Base-by-base conservation (phyloP, 768 basidiomycete species). In the Tephrocybe sp. region DNA sequence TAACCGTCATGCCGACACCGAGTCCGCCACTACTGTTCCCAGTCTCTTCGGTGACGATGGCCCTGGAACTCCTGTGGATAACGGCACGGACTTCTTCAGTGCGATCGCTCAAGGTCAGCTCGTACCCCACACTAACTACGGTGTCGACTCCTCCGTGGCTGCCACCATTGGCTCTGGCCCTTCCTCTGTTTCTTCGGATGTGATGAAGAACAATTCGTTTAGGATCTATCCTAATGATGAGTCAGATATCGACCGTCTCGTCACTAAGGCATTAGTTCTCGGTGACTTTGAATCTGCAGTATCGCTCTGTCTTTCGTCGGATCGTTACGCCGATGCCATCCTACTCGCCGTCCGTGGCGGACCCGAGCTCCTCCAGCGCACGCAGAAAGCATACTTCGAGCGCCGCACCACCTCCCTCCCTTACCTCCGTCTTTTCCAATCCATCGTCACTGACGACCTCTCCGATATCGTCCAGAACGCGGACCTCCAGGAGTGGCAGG, bases 261-360 rank as follows among this genome's bases (percentile, higher is more conserved):
- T 98, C 58, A 97, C 96, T 1, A 92, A 92, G 62, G 90, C 96
- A 2, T 78, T 98, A 33, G 93, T 99, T 2, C 76, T 98, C 9
- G 96, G 97, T n/a, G 95, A 99, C 67, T 98, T 98, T 57, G 80
- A 83, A 59, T 88, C 85, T 14, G 96, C 97, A 1, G 97, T 98
- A 15, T 85, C 89, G 2, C 76, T 98, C 1, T 97, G 95, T 66
- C 77, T 98, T 14, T 88, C 92, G 0, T 81, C 86, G 0, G 89
- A 93, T 45, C 82, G 95, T 25, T 98, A 84, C 60, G 95, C 97
- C 1, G 97, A 99, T 62, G 97, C 97, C 0, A 88, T 98, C 45
- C 77, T 99, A 11, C 82, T 98, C 11, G 93, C 97, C 25, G 93
- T 90, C 15, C 87, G 89, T 55, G 96, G 95, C 15, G 93, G 94